Percentiles rank a stretch among this genome's conserved stretches.
Evolutionary conservation across 345 rosid genomes (phyloP).

Genomic region (Gossypium bickii): DNA sequence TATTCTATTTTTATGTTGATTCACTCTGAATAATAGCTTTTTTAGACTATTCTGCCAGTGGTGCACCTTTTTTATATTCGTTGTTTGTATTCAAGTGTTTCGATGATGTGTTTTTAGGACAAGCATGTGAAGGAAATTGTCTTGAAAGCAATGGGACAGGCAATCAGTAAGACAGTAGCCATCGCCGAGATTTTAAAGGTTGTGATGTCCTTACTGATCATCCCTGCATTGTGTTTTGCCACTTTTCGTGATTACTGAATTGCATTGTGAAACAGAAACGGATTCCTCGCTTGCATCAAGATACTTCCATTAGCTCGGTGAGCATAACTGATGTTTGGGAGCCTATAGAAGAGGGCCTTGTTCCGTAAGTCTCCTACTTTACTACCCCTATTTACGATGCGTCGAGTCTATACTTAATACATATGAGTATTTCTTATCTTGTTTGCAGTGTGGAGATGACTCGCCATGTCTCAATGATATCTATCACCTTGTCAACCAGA

Average conservation of each 20-base stretch:
- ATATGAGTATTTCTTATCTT: conserved; percentile 8
- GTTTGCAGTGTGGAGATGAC: conserved; percentile 87
- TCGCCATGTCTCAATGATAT: conserved; percentile 89
- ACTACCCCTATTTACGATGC: not conserved
- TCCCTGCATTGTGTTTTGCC: not conserved
- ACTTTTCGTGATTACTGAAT: not conserved
- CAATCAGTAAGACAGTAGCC: conserved; percentile 84
- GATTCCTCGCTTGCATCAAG: conserved; percentile 78
- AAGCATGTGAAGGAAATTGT: conserved; percentile 62
- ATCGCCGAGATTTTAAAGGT: conserved; percentile 83
- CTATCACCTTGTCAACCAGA: conserved; percentile 68
- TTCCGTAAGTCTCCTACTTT: conserved; percentile 50
- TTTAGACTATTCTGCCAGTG: not conserved
- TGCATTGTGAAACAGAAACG: conserved; percentile 48
- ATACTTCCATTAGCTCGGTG: conserved; percentile 75
- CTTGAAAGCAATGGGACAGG: conserved; percentile 94
- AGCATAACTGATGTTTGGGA: conserved; percentile 96
- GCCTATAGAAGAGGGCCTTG: conserved; percentile 93
- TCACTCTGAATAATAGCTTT: not conserved
- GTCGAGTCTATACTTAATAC: not conserved
- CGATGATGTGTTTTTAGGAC: conserved; percentile 39
- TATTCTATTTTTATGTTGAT: not conserved
- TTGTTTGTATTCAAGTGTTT: not conserved
- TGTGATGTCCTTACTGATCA: conserved; percentile 10
- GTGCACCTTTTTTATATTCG: not conserved